Conservation (phyloP, 306 rosid genomes). For the Vigna radiata region DNA sequence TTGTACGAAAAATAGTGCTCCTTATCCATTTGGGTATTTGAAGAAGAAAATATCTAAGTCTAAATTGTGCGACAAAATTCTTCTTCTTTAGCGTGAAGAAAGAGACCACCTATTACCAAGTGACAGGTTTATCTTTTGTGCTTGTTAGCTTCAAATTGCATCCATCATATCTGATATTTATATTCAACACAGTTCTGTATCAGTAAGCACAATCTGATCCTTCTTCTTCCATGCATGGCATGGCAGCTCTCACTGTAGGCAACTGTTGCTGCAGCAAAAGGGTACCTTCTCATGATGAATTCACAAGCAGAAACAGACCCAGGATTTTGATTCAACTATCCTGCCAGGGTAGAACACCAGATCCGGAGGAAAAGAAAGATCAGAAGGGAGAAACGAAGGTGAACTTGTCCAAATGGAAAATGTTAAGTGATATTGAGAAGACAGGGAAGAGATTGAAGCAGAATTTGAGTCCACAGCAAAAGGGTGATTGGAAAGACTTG, state of each 20-base stretch:
- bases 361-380: slow-evolving; percentile 43
- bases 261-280: slow-evolving; percentile 37
- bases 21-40: slow-evolving; percentile 29
- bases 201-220: not conserved
- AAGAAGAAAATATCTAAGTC: slow-evolving; percentile 38
- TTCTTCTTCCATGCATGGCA: slow-evolving; percentile 26
- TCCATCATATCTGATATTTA: not conserved
- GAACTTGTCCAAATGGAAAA: slow-evolving; percentile 25
- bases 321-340: slow-evolving; percentile 40
- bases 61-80: not conserved
- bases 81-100: not conserved
- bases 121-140: slow-evolving; percentile 23
- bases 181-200: not conserved
- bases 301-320: slow-evolving; percentile 43
- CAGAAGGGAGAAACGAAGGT: slow-evolving; percentile 39
- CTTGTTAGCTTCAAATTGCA: slow-evolving; percentile 15
- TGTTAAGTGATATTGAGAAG: slow-evolving; percentile 53
- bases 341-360: slow-evolving; percentile 53
- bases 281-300: not conserved
- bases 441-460: slow-evolving; percentile 58
- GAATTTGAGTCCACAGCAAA: slow-evolving; percentile 72
- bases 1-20: not conserved
- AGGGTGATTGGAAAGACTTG: slow-evolving; percentile 91
- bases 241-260: slow-evolving; percentile 56
- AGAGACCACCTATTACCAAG: slow-evolving; percentile 22